phyloP scores from a whole-genome alignment of 2,329 filamentous ascomycete genomes.

The Diaporthe citriasiana region DNA sequence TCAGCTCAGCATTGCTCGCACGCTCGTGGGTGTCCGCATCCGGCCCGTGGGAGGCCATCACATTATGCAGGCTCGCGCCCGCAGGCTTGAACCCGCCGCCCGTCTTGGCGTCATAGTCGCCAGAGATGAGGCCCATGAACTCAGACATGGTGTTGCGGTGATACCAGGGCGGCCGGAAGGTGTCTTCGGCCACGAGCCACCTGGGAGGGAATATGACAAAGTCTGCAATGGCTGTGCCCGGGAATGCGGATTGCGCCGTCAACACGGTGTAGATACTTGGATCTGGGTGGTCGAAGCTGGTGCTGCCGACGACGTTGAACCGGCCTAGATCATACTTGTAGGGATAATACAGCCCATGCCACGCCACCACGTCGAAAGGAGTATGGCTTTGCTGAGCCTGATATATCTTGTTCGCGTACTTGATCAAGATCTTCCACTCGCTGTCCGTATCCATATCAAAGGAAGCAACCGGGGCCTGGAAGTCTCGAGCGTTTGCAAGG shows the following conservation, averaged over 20 bases:
- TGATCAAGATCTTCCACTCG: slow-evolving; percentile 68
- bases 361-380: slow-evolving; percentile 84
- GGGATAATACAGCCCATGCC: slow-evolving; percentile 85
- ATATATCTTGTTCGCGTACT: slow-evolving; percentile 78
- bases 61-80: slow-evolving; percentile 75
- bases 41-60: slow-evolving; percentile 77
- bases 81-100: slow-evolving; percentile 70
- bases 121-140: slow-evolving; percentile 73
- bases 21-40: slow-evolving; percentile 70
- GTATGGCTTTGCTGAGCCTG: slow-evolving; percentile 75
- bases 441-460: slow-evolving; percentile 72
- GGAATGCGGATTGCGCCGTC: slow-evolving; percentile 70
- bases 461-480: slow-evolving; percentile 77
- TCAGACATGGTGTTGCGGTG: slow-evolving; percentile 78
- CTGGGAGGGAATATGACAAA: slow-evolving; percentile 81
- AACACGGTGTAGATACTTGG: slow-evolving; percentile 83
- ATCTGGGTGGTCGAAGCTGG: slow-evolving; percentile 83
- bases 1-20: slow-evolving; percentile 67
- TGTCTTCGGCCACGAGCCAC: slow-evolving; percentile 78
- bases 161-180: slow-evolving; percentile 80
- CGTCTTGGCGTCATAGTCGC: slow-evolving; percentile 74
- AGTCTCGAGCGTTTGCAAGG: slow-evolving; percentile 81
- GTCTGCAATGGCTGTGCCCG: slow-evolving; percentile 76
- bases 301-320: slow-evolving; percentile 82
- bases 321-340: slow-evolving; percentile 86